These are phyloP conservation scores for Suhomyces bokatorum DNA, from an alignment of 1,139 yeast genomes.

Conservation along the genomic window DNA sequence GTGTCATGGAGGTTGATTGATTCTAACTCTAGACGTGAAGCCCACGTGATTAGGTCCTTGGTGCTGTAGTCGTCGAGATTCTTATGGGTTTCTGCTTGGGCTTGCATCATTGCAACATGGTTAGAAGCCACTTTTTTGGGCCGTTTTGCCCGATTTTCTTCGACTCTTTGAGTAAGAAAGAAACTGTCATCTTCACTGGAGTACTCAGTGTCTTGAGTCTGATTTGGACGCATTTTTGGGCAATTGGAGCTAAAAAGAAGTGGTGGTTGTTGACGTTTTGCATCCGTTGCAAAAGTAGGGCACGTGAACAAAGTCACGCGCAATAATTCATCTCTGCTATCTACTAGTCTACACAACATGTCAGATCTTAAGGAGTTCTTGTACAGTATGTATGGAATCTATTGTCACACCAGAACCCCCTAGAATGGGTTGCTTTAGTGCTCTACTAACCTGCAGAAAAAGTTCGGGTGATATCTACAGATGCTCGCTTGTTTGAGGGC, in stretches of 20 bases:
- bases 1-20: conserved; percentile 29
- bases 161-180: conserved; percentile 7
- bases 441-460: conserved; percentile 44
- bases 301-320: conserved; percentile 3
- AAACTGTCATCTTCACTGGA: conserved; percentile 22
- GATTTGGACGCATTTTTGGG: not conserved
- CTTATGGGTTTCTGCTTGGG: conserved; percentile 2
- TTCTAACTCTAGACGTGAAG: conserved; percentile 36
- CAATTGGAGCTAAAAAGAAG: not conserved
- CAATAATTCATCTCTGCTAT: not conserved
- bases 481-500: conserved; percentile 75
- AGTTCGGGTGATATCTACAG: conserved; percentile 79
- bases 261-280: not conserved
- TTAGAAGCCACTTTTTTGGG: not conserved
- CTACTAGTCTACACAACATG: conserved; percentile 21
- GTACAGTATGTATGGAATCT: conserved; percentile 31
- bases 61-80: not conserved
- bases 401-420: no score
- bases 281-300: not conserved
- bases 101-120: not conserved
- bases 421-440: not conserved
- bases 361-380: conserved; percentile 40
- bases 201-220: conserved; percentile 20
- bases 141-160: not conserved
- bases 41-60: conserved; percentile 26